Conservation (phyloP, 2,329 filamentous ascomycete species). For the Cephalotrichum gorgonifer region DNA sequence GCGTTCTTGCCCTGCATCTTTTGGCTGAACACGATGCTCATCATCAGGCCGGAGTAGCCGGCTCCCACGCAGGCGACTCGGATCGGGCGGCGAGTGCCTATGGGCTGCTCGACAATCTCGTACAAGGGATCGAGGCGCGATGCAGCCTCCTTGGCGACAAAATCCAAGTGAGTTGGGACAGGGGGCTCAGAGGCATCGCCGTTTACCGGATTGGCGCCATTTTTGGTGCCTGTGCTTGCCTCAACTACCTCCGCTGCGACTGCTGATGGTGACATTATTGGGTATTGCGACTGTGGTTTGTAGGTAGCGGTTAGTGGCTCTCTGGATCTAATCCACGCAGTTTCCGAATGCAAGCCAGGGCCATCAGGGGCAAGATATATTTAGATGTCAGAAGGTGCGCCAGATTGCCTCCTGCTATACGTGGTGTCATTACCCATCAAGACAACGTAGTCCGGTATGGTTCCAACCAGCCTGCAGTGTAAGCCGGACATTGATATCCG, state of each 20-base stretch:
- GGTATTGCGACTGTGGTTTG: not conserved
- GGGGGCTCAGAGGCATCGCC: not conserved
- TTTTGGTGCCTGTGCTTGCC: not conserved
- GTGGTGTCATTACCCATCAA: too few relatives aligned
- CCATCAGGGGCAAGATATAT: too few relatives aligned
- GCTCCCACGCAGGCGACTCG: slow-evolving; percentile 19
- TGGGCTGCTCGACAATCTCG: slow-evolving; percentile 8
- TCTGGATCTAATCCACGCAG: too few relatives aligned
- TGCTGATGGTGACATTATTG: not conserved
- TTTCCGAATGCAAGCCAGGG: too few relatives aligned
- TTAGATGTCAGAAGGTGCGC: too few relatives aligned
- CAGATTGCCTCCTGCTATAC: too few relatives aligned
- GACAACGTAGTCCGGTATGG: too few relatives aligned
- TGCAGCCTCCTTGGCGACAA: not conserved
- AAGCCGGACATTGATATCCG: too few relatives aligned
- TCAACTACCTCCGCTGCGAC: not conserved
- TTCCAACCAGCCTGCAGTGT: too few relatives aligned
- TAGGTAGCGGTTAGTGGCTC: too few relatives aligned
- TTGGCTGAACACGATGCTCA: slow-evolving; percentile 17
- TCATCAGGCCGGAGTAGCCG: slow-evolving; percentile 19
- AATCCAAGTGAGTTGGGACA: not conserved
- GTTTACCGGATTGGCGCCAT: not conserved
- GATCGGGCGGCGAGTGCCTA: slow-evolving; percentile 9
- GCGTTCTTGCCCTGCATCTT: slow-evolving; percentile 13
- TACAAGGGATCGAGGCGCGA: slow-evolving; percentile 5